Evolutionary conservation across 768 basidiomycete species (phyloP), one percentile per base, ranked within the genome.

Genomic region (Antrodiella citrinella): DNA sequence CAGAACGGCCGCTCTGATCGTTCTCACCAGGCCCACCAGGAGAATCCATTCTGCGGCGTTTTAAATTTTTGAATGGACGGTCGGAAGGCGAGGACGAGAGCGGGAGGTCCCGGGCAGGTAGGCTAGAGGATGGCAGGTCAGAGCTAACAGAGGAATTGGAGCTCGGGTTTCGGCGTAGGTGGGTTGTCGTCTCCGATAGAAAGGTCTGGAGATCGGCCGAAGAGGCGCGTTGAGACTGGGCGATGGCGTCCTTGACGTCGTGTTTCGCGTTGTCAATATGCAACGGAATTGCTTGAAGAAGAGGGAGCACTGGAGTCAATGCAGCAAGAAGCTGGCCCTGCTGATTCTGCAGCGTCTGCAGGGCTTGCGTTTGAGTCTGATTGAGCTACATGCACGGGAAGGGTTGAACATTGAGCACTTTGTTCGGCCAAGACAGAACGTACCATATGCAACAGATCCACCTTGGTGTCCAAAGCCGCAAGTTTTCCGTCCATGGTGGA

Each of bases 281-380:
- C 1, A 76, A 61, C 1, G 82, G 78, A 18, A 86, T 55, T 7
- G 77, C 67, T 51, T 84, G 81, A 1, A 86, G 52, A 3, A 83
- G 65, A 22, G 85, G 82, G 2, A 83, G 63, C 13, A 88, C 62
- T 4, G 86, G 82, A 0, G 77, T 53, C 1, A 88, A 64, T 10
- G 78, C 67, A 20, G 77, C 60, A 2, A 86, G 61, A 0, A 84
- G 72, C 11, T 73, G 70, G 18, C 66, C 70, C 59, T 85, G 82
- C 54, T 85, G 84, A 19, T 80, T 75, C 46, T 84, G 81, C 20
- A 86, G 62, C 2, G 72, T 72, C 53, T 81, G 81, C 46, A 86
- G 67, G 10, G 73, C 70, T 57, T 79, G 76, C 2, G 70, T 67
- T 49, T 84, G 78, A 3, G 56, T 59, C 39, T 64, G 58, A 26